Conservation (phyloP, 257 asterid genomes). For the Knoxia roxburghii region DNA sequence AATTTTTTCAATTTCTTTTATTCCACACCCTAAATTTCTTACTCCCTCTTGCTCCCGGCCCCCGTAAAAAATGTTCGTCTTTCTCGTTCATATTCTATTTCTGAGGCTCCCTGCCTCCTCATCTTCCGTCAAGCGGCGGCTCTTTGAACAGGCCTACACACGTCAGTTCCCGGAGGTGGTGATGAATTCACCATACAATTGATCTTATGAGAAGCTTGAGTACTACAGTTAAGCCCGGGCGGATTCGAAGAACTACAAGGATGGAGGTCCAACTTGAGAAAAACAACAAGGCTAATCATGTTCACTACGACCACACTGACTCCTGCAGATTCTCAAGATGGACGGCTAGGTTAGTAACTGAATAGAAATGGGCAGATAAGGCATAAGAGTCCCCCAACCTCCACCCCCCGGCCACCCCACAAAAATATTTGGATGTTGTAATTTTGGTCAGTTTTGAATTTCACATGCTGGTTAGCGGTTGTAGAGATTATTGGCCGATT, state of each 20-base stretch:
- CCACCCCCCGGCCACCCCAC: too few relatives aligned
- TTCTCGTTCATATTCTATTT: too few relatives aligned
- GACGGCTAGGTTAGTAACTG: conserved; percentile 46
- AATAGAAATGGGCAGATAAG: neutral
- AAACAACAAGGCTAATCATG: conserved; percentile 29
- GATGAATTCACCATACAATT: neutral
- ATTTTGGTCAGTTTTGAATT: neutral
- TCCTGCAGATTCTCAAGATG: conserved; percentile 60
- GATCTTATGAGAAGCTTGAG: neutral
- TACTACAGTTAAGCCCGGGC: conserved; percentile 17
- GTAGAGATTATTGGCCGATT: too few relatives aligned
- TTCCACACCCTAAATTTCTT: too few relatives aligned
- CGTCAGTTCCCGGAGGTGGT: neutral
- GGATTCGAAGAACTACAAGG: conserved; percentile 34
- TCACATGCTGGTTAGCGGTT: neutral
- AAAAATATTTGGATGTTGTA: too few relatives aligned
- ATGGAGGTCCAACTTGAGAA: conserved; percentile 39
- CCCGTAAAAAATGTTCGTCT: too few relatives aligned
- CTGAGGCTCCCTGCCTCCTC: neutral
- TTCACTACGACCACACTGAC: conserved; percentile 63
- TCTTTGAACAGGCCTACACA: neutral
- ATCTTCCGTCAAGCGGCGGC: conserved; percentile 6
- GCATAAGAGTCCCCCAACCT: too few relatives aligned
- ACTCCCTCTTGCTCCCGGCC: too few relatives aligned
- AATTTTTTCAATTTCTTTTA: too few relatives aligned